phyloP scores from a whole-genome alignment of 2,329 filamentous ascomycete species.

The Trichoderma oligosporum region DNA sequence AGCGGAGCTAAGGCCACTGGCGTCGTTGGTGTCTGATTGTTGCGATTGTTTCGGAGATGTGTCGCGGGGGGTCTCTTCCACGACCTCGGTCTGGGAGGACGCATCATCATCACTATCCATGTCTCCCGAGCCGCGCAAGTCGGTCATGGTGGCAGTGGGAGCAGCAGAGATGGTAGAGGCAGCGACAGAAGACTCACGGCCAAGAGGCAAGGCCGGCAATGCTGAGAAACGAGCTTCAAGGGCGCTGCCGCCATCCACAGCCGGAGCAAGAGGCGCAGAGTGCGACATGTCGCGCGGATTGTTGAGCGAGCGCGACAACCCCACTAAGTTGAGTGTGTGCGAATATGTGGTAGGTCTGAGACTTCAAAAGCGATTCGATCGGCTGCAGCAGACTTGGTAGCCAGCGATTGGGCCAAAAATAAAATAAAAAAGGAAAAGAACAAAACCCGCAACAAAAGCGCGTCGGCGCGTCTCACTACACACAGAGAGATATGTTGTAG shows the following conservation, averaged over 20 bases:
- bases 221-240: conserved; percentile 12
- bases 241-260: conserved; percentile 2
- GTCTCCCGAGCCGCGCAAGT: conserved; percentile 15
- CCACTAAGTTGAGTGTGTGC: conserved; percentile 16
- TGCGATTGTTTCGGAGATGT: conserved; percentile 6
- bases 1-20: conserved; percentile 18
- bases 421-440: too few relatives aligned
- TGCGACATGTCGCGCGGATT: conserved; percentile 23
- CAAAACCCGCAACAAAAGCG: background rate
- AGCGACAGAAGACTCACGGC: background rate
- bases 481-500: background rate
- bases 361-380: too few relatives aligned
- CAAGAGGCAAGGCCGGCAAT: conserved; percentile 9
- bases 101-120: background rate
- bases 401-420: too few relatives aligned
- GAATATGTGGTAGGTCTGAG: conserved; percentile 2
- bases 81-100: conserved; percentile 8
- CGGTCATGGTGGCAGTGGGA: conserved; percentile 15
- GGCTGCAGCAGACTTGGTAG: too few relatives aligned
- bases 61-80: conserved; percentile 9
- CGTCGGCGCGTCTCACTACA: conserved; percentile 7
- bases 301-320: conserved; percentile 19
- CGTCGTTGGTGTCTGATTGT: conserved; percentile 2
- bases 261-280: conserved; percentile 6
- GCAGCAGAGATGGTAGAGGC: conserved; percentile 3